phyloP scores from a whole-genome alignment of 2,329 filamentous ascomycete genomes.

The Paracamarosporium sp. region DNA sequence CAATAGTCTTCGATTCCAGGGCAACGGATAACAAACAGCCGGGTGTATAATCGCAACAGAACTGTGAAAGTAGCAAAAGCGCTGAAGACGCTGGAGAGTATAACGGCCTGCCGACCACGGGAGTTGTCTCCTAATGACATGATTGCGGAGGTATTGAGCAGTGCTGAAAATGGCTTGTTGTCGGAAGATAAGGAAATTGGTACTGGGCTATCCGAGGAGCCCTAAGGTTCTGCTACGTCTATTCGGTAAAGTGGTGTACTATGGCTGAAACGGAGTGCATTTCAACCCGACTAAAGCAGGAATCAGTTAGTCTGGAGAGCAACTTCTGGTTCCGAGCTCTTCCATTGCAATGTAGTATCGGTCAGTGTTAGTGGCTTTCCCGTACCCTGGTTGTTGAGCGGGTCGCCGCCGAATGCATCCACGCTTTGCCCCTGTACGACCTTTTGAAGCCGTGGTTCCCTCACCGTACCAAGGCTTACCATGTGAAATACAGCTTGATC shows the following conservation, averaged over 20 bases:
- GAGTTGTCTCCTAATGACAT: conserved; percentile 2
- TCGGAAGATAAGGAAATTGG: not conserved
- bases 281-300: not conserved
- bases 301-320: not conserved
- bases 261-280: conserved; percentile 1
- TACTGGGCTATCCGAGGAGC: not conserved
- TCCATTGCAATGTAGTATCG: not conserved
- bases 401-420: not conserved
- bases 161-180: not conserved
- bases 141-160: not conserved
- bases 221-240: not conserved
- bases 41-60: conserved; percentile 7
- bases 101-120: conserved; percentile 6
- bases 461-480: not conserved
- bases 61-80: conserved; percentile 3
- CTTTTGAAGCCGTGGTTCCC: not conserved
- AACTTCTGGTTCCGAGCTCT: not conserved
- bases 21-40: conserved; percentile 8
- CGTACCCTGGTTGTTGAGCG: not conserved
- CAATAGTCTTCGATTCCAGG: conserved; percentile 9
- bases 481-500: not conserved
- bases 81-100: conserved; percentile 4
- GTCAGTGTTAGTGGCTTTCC: not conserved
- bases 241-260: not conserved
- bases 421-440: not conserved